These are phyloP conservation scores for Cystobasidium onofrii DNA, from an alignment of 768 basidiomycete genomes.

Conservation along the genomic window DNA sequence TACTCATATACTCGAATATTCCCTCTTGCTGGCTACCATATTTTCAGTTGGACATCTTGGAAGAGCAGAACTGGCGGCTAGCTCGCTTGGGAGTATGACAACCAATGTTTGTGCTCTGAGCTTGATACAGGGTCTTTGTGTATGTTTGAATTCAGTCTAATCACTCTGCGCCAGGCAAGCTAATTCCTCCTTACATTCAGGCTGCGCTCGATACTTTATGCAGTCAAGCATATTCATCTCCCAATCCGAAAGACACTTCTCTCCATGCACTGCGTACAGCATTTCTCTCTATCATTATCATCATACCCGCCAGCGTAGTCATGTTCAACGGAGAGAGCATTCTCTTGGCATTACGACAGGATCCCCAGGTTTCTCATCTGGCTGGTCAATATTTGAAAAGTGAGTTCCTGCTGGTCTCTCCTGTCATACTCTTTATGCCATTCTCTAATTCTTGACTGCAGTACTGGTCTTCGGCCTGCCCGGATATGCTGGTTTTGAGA, in stretches of 20 bases:
- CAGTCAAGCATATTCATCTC: slow-evolving; percentile 88
- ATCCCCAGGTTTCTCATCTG: slow-evolving; percentile 36
- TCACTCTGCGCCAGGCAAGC: too few species aligned
- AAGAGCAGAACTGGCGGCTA: slow-evolving; percentile 77
- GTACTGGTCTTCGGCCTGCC: slow-evolving; percentile 39
- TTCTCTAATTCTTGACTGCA: too few species aligned
- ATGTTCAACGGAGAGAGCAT: slow-evolving; percentile 80
- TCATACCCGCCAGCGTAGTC: slow-evolving; percentile 54
- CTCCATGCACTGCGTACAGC: slow-evolving; percentile 37
- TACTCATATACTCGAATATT: slow-evolving; percentile 63
- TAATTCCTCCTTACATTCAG: not conserved
- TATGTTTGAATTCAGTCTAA: slow-evolving; percentile 31
- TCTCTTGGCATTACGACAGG: slow-evolving; percentile 53
- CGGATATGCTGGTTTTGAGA: slow-evolving; percentile 42
- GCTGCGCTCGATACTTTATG: slow-evolving; percentile 86
- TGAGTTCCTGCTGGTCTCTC: not conserved
- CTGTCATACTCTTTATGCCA: not conserved
- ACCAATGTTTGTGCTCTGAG: slow-evolving; percentile 49
- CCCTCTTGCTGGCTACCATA: slow-evolving; percentile 72
- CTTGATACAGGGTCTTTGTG: slow-evolving; percentile 39
- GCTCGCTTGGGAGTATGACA: slow-evolving; percentile 66
- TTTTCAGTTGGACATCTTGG: slow-evolving; percentile 84
- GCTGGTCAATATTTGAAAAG: slow-evolving; percentile 38
- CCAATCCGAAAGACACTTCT: slow-evolving; percentile 57
- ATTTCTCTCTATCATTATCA: slow-evolving; percentile 32